These are phyloP conservation scores for Cyanidioschyzon merolae DNA, from an alignment of 23 red algal species.

Conservation along the genomic window DNA sequence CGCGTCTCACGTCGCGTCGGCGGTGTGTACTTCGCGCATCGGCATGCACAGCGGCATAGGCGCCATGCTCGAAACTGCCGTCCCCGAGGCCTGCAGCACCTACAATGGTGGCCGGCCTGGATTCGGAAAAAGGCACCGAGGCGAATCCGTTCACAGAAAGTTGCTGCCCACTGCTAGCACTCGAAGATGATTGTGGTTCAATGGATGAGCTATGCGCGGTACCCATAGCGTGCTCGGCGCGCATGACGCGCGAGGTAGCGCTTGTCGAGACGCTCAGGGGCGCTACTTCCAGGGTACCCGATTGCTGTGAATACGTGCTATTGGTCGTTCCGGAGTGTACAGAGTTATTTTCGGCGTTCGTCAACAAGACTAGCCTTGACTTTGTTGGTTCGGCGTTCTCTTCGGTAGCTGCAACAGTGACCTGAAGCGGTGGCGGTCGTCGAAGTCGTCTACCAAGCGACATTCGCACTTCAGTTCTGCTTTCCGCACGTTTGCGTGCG, in stretches of 20 bases:
- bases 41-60: neutral
- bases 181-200: neutral
- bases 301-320: too few relatives aligned
- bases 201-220: neutral
- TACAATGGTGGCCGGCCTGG: neutral
- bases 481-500: too few relatives aligned
- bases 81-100: neutral
- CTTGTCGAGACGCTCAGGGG: neutral
- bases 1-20: neutral
- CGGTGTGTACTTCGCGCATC: neutral
- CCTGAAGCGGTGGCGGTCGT: neutral
- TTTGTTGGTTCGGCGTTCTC: neutral
- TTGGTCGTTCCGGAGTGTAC: neutral
- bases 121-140: too few relatives aligned
- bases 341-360: neutral
- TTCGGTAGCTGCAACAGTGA: neutral
- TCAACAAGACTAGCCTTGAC: neutral
- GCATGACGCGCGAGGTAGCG: neutral
- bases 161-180: too few relatives aligned
- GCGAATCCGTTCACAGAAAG: too few relatives aligned
- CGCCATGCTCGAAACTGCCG: neutral
- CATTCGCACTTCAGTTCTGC: too few relatives aligned
- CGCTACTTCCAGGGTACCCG: neutral
- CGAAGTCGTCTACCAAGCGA: too few relatives aligned
- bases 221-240: neutral